Base-by-base conservation (phyloP, 805 yeast genomes). In the Metschnikowia noctiluminum region DNA sequence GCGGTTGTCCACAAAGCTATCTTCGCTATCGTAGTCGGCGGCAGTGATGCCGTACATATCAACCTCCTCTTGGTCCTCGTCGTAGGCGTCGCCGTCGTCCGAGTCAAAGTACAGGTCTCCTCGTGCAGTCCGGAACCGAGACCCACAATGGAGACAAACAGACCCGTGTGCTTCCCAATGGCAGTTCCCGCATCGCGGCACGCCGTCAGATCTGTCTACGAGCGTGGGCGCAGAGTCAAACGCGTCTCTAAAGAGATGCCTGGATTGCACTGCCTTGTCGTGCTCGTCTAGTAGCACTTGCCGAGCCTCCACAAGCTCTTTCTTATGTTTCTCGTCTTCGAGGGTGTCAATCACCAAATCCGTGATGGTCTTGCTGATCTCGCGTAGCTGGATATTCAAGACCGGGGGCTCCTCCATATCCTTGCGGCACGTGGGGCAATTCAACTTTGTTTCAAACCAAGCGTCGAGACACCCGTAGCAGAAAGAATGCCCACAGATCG, bases 151-250 rank as follows among this genome's bases (percentile, higher is more conserved):
- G 6, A 80, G 73, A 58, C 94, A 87, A n/a, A 65, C 70, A 3
- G 75, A 66, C 0, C 87, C 89, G 51, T 79, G 80, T 0, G 85
- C 81, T 58, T 87, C 92, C 92, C 92, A 87, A 58, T 83, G 89
- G 62, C 94, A 87, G 48, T 80, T 77, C 7, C 86, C 79, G 59
- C 94, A 87, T 46, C 92, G 66, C 0, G 86, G 80, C 9, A 86
- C 87, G 2, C 90, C 90, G 58, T 87, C 92, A 28, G 80, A 79
- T 28, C 69, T 70, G 57, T 84, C 90, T 1, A 83, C 69, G 2
- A 81, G 63, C 0, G 85, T 82, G 13, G 73, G 63, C 2, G 81
- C 78, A 14, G 74, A 60, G n/a, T 71, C 66, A 62, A 85, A 84
- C 2, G 76, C 60, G 32, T 73, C 75, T 2, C 75, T 76, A 63